Evolutionary conservation across 768 basidiomycete species (phyloP).

Genomic region (Suillus subluteus): DNA sequence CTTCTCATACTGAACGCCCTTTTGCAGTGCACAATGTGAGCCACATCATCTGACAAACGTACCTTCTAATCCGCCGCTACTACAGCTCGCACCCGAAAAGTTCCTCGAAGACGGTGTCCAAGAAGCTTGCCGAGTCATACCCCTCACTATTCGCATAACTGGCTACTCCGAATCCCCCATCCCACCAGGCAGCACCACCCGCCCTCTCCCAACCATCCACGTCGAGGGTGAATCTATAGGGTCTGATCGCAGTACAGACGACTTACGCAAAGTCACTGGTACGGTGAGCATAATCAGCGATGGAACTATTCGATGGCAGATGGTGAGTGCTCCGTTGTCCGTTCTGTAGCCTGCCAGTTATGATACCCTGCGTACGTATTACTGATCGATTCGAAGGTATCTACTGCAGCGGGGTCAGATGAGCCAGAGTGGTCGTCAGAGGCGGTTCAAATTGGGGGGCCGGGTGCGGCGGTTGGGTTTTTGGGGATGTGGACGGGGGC

Average conservation of each 20-base stretch:
- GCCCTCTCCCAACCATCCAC: constrained; percentile 53
- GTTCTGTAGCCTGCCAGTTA: background rate
- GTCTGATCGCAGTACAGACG: constrained; percentile 35
- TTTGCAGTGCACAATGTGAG: constrained; percentile 44
- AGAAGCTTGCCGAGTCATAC: constrained; percentile 58
- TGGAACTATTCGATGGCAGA: constrained; percentile 53
- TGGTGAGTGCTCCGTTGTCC: constrained; percentile 38
- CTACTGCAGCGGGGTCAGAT: constrained; percentile 34
- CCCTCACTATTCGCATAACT: constrained; percentile 48
- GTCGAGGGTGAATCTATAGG: constrained; percentile 50
- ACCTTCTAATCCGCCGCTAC: background rate
- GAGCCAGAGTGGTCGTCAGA: constrained; percentile 55
- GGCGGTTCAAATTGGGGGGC: constrained; percentile 58
- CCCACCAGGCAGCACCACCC: constrained; percentile 28
- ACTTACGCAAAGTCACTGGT: constrained; percentile 42
- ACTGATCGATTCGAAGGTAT: constrained; percentile 29
- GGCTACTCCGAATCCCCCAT: constrained; percentile 39
- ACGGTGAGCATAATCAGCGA: constrained; percentile 52
- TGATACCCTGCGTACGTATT: background rate
- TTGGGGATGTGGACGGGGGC: constrained; percentile 62
- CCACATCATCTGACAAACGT: background rate
- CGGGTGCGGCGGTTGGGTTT: constrained; percentile 55
- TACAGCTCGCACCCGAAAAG: constrained; percentile 29
- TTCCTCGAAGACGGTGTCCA: constrained; percentile 36
- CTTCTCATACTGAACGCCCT: background rate